phyloP scores from a whole-genome alignment of 2,329 filamentous ascomycete species.

The Colletotrichum phormii region DNA sequence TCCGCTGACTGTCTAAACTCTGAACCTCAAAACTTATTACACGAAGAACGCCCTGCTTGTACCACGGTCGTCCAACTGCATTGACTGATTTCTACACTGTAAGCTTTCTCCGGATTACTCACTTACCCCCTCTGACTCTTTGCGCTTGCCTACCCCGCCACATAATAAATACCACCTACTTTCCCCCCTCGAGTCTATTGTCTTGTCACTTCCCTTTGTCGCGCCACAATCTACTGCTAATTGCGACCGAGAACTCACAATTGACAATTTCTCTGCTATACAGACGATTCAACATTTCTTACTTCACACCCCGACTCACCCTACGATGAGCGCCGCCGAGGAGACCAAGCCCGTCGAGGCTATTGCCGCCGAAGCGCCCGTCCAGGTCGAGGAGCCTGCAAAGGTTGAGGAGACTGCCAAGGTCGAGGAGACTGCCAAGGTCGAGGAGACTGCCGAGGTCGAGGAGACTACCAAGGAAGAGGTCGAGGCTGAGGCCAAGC shows the following conservation, averaged over 20 bases:
- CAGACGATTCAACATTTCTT: neutral
- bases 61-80: constrained; percentile 4
- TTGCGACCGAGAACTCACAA: neutral
- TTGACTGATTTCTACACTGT: constrained; percentile 7
- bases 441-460: constrained; percentile 41
- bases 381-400: constrained; percentile 38
- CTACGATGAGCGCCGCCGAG: constrained; percentile 54
- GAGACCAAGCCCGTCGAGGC: constrained; percentile 54
- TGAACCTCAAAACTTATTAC: neutral
- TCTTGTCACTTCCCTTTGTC: constrained; percentile 6
- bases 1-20: neutral
- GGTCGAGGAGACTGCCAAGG: constrained; percentile 40
- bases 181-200: neutral
- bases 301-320: neutral
- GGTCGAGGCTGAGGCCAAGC: constrained; percentile 38
- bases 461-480: constrained; percentile 37
- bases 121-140: constrained; percentile 16
- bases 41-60: neutral
- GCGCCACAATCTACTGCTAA: neutral
- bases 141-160: constrained; percentile 32
- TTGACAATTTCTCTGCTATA: neutral
- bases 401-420: constrained; percentile 43
- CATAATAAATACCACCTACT: constrained; percentile 12
- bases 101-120: constrained; percentile 32
- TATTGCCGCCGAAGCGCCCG: constrained; percentile 41